Conservation (phyloP, 495 filamentous ascomycete species). For the Penicillium antarcticum region DNA sequence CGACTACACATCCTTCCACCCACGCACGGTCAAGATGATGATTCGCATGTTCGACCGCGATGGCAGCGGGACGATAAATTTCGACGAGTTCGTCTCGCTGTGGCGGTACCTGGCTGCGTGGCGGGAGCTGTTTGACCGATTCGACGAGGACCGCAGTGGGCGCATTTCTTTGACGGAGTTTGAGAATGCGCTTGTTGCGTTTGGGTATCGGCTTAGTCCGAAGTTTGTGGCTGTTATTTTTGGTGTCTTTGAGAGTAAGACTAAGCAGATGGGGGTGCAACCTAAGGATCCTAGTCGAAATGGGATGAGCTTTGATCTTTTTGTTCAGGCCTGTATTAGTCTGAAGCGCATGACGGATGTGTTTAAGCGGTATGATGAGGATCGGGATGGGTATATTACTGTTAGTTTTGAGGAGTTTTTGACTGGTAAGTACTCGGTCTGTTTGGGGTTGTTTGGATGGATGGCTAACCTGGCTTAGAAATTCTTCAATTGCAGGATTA, state of each 20-base stretch:
- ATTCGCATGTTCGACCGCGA: constrained; percentile 95
- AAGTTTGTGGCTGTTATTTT: constrained; percentile 83
- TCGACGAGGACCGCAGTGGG: constrained; percentile 84
- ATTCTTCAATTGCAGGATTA: constrained; percentile 43
- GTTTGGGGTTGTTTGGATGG: background rate
- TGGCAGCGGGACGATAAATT: constrained; percentile 82
- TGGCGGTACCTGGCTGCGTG: constrained; percentile 95
- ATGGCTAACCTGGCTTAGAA: constrained; percentile 23
- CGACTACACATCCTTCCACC: constrained; percentile 91
- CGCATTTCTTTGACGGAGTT: constrained; percentile 86
- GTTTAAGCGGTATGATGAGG: constrained; percentile 97
- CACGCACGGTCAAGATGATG: constrained; percentile 98
- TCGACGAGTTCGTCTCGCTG: constrained; percentile 89
- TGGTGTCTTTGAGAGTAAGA: constrained; percentile 56
- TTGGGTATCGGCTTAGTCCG: constrained; percentile 86
- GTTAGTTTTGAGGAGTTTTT: constrained; percentile 80
- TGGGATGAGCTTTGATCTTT: constrained; percentile 92
- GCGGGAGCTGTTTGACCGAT: constrained; percentile 91
- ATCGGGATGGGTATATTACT: constrained; percentile 88
- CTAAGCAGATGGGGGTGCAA: constrained; percentile 26
- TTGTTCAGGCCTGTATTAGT: constrained; percentile 95
- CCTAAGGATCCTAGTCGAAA: constrained; percentile 38
- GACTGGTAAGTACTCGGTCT: constrained; percentile 46
- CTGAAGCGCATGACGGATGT: constrained; percentile 98
- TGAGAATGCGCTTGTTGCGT: constrained; percentile 85